Evolutionary conservation across 208 protist species (phyloP).

Genomic region (Leishmania martiniquensis): DNA sequence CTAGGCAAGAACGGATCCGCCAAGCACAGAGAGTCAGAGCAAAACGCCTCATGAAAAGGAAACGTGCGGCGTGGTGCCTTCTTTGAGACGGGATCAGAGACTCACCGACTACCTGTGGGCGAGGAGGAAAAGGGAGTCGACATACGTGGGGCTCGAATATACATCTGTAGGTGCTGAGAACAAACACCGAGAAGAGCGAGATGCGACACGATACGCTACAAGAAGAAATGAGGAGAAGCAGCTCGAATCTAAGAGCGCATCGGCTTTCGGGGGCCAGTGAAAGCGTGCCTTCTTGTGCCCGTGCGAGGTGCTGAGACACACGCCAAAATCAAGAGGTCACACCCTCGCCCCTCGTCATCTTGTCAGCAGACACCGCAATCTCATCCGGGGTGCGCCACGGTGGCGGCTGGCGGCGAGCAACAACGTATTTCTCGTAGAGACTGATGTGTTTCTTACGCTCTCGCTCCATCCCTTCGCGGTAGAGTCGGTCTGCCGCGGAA

Average conservation of each 20-base stretch:
- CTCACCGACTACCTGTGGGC: not conserved
- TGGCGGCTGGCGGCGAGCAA: slow-evolving; percentile 31
- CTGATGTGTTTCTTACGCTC: slow-evolving; percentile 77
- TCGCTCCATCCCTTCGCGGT: slow-evolving; percentile 76
- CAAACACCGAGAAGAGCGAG: not conserved
- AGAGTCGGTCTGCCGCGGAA: slow-evolving; percentile 53
- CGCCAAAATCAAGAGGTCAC: slow-evolving; percentile 26
- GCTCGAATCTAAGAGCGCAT: not conserved
- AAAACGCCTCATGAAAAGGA: not conserved
- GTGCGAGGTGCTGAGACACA: not conserved
- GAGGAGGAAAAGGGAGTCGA: not conserved
- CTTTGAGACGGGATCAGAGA: not conserved
- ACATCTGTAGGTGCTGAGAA: not conserved
- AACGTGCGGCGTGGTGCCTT: no score
- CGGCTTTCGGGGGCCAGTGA: not conserved
- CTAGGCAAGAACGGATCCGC: not conserved
- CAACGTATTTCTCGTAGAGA: slow-evolving; percentile 81
- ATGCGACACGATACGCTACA: not conserved
- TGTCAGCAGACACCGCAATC: slow-evolving; percentile 49
- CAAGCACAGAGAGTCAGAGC: not conserved
- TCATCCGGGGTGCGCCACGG: slow-evolving; percentile 39
- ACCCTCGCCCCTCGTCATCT: slow-evolving; percentile 68
- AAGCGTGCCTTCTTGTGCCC: not conserved
- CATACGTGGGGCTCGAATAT: no score
- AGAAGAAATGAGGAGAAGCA: not conserved